phyloP scores from a whole-genome alignment of 2,329 filamentous ascomycete genomes.

The Colletotrichum sp. region DNA sequence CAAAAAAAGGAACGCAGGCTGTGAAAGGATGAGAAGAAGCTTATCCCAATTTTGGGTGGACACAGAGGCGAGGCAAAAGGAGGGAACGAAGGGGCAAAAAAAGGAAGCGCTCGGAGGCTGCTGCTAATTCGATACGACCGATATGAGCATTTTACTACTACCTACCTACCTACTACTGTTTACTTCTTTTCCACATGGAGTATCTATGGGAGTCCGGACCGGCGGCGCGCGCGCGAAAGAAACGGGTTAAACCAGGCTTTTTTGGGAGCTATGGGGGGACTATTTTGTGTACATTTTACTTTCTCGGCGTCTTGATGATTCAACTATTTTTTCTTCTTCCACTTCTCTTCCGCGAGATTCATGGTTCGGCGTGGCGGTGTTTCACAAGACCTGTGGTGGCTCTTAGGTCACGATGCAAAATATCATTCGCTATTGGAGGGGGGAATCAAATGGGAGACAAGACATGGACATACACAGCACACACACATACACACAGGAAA shows the following conservation, averaged over 20 bases:
- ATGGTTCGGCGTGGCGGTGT: neutral
- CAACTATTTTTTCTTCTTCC: neutral
- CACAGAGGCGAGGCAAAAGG: neutral
- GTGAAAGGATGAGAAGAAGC: neutral
- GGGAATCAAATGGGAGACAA: neutral
- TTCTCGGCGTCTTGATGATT: neutral
- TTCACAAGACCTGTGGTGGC: neutral
- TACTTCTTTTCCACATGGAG: neutral
- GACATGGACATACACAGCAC: neutral
- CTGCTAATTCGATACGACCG: constrained; percentile 1
- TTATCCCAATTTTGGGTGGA: neutral
- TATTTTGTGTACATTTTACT: neutral
- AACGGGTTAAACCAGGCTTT: neutral
- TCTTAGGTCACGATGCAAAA: neutral
- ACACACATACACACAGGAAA: neutral
- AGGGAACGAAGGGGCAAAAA: neutral
- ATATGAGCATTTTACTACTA: constrained; percentile 12
- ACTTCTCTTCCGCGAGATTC: neutral
- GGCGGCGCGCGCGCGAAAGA: neutral
- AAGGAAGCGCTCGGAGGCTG: neutral
- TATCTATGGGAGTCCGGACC: neutral
- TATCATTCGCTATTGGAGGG: neutral
- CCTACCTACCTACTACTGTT: neutral
- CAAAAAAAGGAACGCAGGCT: neutral
- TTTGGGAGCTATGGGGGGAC: neutral